A percentile compares a stretch with the other conserved stretches of the same genome.
phyloP scores from a whole-genome alignment of 2,329 filamentous ascomycete species.

The Epichloe uncinata region DNA sequence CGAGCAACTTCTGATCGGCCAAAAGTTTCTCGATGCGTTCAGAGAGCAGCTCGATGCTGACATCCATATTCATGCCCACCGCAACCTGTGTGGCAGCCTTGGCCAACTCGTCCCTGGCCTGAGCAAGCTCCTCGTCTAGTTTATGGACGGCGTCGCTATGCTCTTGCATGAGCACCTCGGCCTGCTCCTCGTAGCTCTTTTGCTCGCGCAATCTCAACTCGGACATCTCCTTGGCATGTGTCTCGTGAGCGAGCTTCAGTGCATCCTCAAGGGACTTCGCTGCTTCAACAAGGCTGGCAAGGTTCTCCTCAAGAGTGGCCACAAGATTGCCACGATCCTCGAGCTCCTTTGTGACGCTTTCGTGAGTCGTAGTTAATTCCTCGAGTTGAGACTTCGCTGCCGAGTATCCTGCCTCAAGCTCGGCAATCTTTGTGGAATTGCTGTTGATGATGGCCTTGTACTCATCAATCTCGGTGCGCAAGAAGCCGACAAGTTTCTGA shows the following conservation, averaged over 20 bases:
- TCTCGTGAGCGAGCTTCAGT: conserved; percentile 33
- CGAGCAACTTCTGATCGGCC: conserved; percentile 45
- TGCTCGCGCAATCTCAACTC: conserved; percentile 35
- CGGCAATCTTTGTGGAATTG: conserved; percentile 55
- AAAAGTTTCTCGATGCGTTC: conserved; percentile 46
- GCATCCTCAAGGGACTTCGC: conserved; percentile 41
- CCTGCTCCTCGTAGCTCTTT: conserved; percentile 42
- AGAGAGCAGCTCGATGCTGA: conserved; percentile 54
- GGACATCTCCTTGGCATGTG: conserved; percentile 36
- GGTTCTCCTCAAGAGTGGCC: conserved; percentile 42
- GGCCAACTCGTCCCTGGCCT: conserved; percentile 52
- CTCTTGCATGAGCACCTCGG: conserved; percentile 45
- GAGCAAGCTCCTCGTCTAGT: conserved; percentile 48
- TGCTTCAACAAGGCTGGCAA: conserved; percentile 44
- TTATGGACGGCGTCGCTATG: conserved; percentile 42
- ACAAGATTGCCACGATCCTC: conserved; percentile 34
- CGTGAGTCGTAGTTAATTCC: conserved; percentile 47
- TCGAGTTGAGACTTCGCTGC: conserved; percentile 55
- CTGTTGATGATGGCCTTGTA: conserved; percentile 62
- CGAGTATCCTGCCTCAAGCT: conserved; percentile 60
- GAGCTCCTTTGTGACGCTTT: conserved; percentile 32
- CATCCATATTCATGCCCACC: conserved; percentile 45
- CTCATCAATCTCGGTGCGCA: conserved; percentile 67
- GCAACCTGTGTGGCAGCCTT: conserved; percentile 52
- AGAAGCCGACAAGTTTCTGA: conserved; percentile 41